Percentiles rank a stretch among this genome's conserved stretches.
Conservation (phyloP, 345 rosid genomes). For the Salix caprea region DNA sequence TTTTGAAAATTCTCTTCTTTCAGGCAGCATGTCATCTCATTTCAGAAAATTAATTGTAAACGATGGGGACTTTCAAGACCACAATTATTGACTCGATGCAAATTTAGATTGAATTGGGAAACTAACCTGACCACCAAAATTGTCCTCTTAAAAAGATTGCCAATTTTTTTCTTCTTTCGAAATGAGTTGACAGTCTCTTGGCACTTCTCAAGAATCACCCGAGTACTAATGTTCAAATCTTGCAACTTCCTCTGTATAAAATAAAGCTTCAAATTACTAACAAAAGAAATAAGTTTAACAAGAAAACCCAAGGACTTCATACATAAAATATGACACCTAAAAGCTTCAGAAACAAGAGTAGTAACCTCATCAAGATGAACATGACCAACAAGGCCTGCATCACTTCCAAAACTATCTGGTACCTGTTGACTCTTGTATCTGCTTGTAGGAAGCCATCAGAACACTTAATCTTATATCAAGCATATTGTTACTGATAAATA, state of each 20-base stretch:
- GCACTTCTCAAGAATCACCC: slow-evolving; percentile 61
- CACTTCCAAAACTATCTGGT: slow-evolving; percentile 41
- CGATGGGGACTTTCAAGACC: not conserved
- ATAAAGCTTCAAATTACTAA: slow-evolving; percentile 23
- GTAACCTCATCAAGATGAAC: slow-evolving; percentile 71
- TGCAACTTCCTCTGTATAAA: slow-evolving; percentile 47
- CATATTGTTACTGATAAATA: not conserved
- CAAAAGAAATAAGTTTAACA: slow-evolving; percentile 13
- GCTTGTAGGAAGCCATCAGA: slow-evolving; percentile 20
- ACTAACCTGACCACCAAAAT: slow-evolving; percentile 62
- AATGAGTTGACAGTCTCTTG: slow-evolving; percentile 47
- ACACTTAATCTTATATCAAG: slow-evolving; percentile 1
- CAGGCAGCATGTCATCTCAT: not conserved
- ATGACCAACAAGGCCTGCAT: slow-evolving; percentile 68
- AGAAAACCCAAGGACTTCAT: slow-evolving; percentile 1
- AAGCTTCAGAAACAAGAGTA: slow-evolving; percentile 11
- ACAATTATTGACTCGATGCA: not conserved
- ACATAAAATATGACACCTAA: not conserved
- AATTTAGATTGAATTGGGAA: slow-evolving; percentile 2
- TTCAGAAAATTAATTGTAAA: not conserved
- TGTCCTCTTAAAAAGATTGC: slow-evolving; percentile 40
- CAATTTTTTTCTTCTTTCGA: slow-evolving; percentile 66
- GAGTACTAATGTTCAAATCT: slow-evolving; percentile 48
- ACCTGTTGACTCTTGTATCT: slow-evolving; percentile 55
- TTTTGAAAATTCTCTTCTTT: not conserved